Evolutionary conservation across 202 grass and related monocot genomes (phyloP).

Genomic region (Digitaria exilis): DNA sequence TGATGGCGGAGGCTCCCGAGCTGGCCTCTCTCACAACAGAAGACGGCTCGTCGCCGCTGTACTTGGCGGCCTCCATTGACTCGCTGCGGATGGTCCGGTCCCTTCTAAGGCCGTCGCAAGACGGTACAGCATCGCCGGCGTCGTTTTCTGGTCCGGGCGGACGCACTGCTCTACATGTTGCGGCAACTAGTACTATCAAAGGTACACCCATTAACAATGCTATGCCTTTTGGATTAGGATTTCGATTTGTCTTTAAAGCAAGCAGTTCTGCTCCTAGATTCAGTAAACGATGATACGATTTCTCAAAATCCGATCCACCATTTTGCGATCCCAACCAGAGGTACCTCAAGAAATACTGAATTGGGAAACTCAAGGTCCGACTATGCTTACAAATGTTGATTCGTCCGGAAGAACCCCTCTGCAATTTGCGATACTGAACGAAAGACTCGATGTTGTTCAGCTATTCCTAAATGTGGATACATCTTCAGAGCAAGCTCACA

Average conservation of each 20-base stretch:
- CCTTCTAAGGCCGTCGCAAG: not conserved
- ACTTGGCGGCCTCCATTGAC: not conserved
- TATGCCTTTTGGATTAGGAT: no score
- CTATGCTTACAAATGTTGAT: slow-evolving; percentile 21
- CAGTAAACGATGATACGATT: no score
- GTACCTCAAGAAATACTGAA: slow-evolving; percentile 5
- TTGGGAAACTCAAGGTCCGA: slow-evolving; percentile 27
- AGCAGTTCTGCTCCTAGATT: no score
- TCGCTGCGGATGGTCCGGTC: not conserved
- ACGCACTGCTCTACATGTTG: slow-evolving; percentile 20
- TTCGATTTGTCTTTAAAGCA: no score
- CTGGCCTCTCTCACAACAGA: not conserved
- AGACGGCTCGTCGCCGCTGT: not conserved
- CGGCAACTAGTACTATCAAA: not conserved
- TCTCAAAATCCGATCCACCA: no score
- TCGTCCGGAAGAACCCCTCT: slow-evolving; percentile 38
- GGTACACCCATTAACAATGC: not conserved
- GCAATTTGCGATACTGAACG: not conserved
- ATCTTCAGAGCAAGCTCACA: not conserved
- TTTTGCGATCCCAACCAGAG: no score
- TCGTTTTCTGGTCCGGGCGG: slow-evolving; percentile 19
- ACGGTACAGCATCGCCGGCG: not conserved
- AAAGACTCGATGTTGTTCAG: not conserved
- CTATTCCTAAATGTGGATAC: not conserved
- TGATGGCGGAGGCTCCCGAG: not conserved